These are phyloP conservation scores for Gnomoniopsis smithogilvyi DNA, from an alignment of 2,329 filamentous ascomycete genomes.

Conservation along the genomic window DNA sequence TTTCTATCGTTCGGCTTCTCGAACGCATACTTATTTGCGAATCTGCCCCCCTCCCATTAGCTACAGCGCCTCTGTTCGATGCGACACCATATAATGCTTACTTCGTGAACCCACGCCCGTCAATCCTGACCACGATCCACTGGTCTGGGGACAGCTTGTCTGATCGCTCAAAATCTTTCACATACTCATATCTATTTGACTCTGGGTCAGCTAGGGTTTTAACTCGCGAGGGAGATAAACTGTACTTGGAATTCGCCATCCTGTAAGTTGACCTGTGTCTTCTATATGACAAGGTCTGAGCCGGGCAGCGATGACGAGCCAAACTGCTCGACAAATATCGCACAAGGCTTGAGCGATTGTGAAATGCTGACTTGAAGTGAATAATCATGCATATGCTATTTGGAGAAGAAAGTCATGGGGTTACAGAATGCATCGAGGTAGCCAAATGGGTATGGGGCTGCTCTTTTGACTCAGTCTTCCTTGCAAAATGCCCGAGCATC, in stretches of 20 bases:
- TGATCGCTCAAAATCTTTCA: slow-evolving; percentile 80
- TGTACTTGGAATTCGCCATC: slow-evolving; percentile 27
- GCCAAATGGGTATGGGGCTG: too few species aligned
- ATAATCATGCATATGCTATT: too few species aligned
- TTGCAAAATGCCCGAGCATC: too few species aligned
- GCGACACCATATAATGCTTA: slow-evolving; percentile 35
- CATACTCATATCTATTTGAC: slow-evolving; percentile 78
- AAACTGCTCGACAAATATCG: neutral
- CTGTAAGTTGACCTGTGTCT: neutral
- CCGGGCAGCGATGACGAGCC: neutral
- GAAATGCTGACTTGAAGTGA: too few species aligned
- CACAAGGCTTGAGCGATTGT: neutral
- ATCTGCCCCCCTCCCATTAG: slow-evolving; percentile 44
- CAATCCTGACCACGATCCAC: slow-evolving; percentile 92
- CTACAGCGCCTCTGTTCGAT: neutral
- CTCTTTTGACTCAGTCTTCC: too few species aligned
- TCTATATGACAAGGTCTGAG: neutral
- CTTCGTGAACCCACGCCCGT: slow-evolving; percentile 95
- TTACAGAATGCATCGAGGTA: too few species aligned
- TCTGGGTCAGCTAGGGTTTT: slow-evolving; percentile 23
- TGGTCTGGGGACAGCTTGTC: slow-evolving; percentile 83
- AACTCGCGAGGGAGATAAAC: slow-evolving; percentile 3
- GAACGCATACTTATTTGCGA: slow-evolving; percentile 80
- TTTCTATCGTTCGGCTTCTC: slow-evolving; percentile 88
- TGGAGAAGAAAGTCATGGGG: too few species aligned